These are phyloP conservation scores for Aspergillus sp. DNA, from an alignment of 2,329 filamentous ascomycete species.

Conservation along the genomic window DNA sequence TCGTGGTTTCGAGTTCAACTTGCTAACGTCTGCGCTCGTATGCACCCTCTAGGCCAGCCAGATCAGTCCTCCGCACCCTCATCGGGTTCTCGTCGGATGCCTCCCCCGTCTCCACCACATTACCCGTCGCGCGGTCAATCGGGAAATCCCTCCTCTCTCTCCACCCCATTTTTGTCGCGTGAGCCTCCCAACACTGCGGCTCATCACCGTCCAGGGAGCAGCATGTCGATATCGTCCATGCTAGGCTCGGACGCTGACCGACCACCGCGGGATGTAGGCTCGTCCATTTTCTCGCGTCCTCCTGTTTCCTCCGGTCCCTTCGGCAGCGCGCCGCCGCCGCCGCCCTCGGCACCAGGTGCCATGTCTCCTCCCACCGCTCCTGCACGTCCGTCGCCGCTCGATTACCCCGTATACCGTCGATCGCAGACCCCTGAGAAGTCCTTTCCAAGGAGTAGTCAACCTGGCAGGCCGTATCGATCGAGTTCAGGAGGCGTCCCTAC, in stretches of 20 bases:
- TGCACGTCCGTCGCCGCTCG: conserved; percentile 49
- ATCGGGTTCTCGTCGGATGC: conserved; percentile 48
- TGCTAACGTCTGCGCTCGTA: conserved; percentile 13
- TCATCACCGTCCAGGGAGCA: conserved; percentile 59
- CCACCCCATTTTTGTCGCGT: conserved; percentile 47
- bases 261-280: conserved; percentile 46
- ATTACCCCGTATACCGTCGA: conserved; percentile 63
- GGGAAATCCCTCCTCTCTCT: conserved; percentile 39
- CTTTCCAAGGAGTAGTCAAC: conserved; percentile 48
- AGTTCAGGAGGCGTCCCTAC: conserved; percentile 34
- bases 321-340: conserved; percentile 31
- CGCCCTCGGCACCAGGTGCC: conserved; percentile 33
- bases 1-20: neutral
- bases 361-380: conserved; percentile 46
- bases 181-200: conserved; percentile 55
- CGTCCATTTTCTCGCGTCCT: conserved; percentile 50
- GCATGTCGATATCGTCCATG: conserved; percentile 75
- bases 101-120: conserved; percentile 52
- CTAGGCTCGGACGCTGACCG: conserved; percentile 57
- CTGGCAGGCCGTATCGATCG: conserved; percentile 37
- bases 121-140: conserved; percentile 44
- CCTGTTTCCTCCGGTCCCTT: conserved; percentile 35
- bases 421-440: conserved; percentile 73
- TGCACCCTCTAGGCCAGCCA: conserved; percentile 24
- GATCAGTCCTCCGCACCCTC: conserved; percentile 34